Evolutionary conservation across 352 stramenopile species (phyloP).

Genomic region (Pythium diclinum): DNA sequence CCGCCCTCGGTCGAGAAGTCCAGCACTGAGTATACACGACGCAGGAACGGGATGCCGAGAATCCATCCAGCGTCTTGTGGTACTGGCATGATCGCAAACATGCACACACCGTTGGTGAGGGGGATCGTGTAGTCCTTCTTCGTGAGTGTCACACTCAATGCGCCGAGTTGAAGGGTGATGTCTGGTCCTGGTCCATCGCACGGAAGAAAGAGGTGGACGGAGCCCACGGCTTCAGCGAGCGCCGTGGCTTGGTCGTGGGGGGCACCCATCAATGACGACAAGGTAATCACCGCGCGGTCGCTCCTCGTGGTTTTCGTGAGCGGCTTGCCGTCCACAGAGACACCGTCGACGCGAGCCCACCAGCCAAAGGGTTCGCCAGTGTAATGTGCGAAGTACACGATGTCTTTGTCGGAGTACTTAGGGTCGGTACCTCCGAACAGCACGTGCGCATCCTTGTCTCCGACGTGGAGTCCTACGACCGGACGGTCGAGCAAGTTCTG

Average conservation of each 20-base stretch:
- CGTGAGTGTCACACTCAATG: slow-evolving; percentile 7
- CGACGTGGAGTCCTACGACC: slow-evolving; percentile 8
- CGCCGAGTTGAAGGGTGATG: slow-evolving; percentile 2
- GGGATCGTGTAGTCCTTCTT: slow-evolving; percentile 14
- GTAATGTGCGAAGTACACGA: slow-evolving; percentile 4
- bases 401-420: background rate
- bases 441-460: background rate
- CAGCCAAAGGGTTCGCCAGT: background rate
- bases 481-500: slow-evolving; percentile 5
- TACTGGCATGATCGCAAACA: slow-evolving; percentile 2
- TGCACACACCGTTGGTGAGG: background rate
- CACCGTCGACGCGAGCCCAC: background rate
- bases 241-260: background rate
- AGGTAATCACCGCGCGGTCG: background rate
- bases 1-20: slow-evolving; percentile 2
- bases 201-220: background rate
- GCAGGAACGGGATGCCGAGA: slow-evolving; percentile 9
- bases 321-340: slow-evolving; percentile 2
- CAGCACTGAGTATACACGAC: slow-evolving; percentile 17
- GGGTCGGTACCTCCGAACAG: slow-evolving; percentile 13
- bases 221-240: background rate
- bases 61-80: slow-evolving; percentile 2
- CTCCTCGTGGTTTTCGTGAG: background rate
- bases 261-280: background rate
- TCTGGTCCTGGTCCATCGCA: slow-evolving; percentile 15